phyloP scores from a whole-genome alignment of 371 early-diverging fungal species.

The Apophysomyces trapeziformis region DNA sequence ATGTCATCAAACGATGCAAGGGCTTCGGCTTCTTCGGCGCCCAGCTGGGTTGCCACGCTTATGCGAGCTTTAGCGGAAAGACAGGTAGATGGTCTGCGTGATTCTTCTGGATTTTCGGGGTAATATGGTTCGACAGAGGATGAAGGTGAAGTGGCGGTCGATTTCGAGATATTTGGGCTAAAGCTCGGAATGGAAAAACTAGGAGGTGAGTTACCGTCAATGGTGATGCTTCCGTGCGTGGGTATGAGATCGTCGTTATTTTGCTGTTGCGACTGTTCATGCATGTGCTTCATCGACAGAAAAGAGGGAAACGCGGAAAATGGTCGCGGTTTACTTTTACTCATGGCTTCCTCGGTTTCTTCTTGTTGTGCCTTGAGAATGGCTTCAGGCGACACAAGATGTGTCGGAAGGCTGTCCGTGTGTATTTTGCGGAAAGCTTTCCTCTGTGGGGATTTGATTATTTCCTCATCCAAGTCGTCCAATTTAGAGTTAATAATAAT shows the following conservation, averaged over 20 bases:
- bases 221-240: not conserved
- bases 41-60: constrained; percentile 19
- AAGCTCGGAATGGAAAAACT: constrained; percentile 19
- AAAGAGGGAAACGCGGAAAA: constrained; percentile 39
- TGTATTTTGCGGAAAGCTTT: constrained; percentile 13
- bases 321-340: constrained; percentile 17
- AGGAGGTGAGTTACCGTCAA: constrained; percentile 6
- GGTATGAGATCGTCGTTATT: not conserved
- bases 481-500: constrained; percentile 21
- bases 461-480: constrained; percentile 17
- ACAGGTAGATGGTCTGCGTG: constrained; percentile 2
- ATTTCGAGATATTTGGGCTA: constrained; percentile 12
- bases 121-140: constrained; percentile 8
- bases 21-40: constrained; percentile 18
- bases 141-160: constrained; percentile 17
- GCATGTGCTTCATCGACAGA: constrained; percentile 28
- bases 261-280: constrained; percentile 14
- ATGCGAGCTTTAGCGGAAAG: constrained; percentile 9
- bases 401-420: constrained; percentile 18
- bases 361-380: constrained; percentile 49
- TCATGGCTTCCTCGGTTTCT: constrained; percentile 44
- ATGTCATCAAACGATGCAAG: constrained; percentile 21
- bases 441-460: constrained; percentile 11
- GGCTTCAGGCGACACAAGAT: constrained; percentile 53
- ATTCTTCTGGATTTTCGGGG: not conserved